These are phyloP conservation scores for Fusarium chaquense DNA, from an alignment of 2,329 filamentous ascomycete species.

Conservation along the genomic window DNA sequence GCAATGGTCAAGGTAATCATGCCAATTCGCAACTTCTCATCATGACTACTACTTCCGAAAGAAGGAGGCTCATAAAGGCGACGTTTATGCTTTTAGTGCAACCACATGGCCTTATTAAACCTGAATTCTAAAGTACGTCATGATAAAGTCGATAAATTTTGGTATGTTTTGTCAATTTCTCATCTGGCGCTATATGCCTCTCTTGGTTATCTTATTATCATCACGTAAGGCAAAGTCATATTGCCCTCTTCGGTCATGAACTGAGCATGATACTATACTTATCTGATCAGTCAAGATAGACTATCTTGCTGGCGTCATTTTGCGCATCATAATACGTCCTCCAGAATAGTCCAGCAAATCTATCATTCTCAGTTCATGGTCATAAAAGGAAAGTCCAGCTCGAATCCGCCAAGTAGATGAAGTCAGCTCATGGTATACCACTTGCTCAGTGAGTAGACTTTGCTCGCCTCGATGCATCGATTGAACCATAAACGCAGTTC, in stretches of 20 bases:
- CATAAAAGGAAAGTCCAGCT: neutral
- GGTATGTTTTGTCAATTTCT: neutral
- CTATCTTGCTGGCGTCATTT: neutral
- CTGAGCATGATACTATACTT: neutral
- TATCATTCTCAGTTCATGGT: neutral
- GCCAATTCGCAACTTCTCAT: conserved; percentile 9
- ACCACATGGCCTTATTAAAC: neutral
- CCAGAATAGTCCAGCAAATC: neutral
- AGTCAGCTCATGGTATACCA: neutral
- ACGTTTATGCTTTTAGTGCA: neutral
- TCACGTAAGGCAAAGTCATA: neutral
- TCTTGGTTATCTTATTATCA: neutral
- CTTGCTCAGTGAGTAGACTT: neutral
- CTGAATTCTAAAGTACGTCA: too few relatives aligned
- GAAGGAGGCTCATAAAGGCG: too few relatives aligned
- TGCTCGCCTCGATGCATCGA: neutral
- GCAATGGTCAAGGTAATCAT: conserved; percentile 15
- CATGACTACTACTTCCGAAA: conserved; percentile 8
- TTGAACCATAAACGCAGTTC: conserved; percentile 14
- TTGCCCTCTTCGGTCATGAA: neutral
- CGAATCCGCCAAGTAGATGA: neutral
- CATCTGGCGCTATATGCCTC: neutral
- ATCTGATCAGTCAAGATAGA: neutral
- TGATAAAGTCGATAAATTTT: neutral
- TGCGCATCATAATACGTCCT: neutral